Conservation (phyloP, 2,329 filamentous ascomycete genomes). For the Pestalotiopsis sp. region DNA sequence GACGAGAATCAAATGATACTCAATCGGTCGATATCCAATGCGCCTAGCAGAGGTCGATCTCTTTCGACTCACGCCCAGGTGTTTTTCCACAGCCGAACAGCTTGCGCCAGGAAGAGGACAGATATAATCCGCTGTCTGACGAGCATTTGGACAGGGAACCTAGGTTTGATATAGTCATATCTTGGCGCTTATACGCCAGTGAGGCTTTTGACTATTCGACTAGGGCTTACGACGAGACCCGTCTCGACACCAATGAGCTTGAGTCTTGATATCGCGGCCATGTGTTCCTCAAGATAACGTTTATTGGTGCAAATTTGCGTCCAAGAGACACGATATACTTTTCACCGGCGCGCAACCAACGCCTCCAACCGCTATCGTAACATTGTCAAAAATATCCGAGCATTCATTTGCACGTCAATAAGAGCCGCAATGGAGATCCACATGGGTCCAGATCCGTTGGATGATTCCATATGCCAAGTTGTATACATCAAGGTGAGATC, state of each 20-base stretch:
- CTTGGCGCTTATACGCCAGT: background rate
- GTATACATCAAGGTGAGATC: too few relatives aligned
- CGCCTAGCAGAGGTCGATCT: too few relatives aligned
- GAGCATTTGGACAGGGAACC: background rate
- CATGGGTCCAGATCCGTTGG: too few relatives aligned
- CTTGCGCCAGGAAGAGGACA: too few relatives aligned
- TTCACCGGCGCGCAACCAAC: background rate
- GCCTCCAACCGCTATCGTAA: background rate
- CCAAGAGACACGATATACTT: background rate
- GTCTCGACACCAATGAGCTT: background rate
- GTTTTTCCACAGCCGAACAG: too few relatives aligned
- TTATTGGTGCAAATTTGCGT: background rate
- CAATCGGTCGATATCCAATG: too few relatives aligned
- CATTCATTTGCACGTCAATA: background rate
- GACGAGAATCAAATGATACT: background rate
- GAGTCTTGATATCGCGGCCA: background rate
- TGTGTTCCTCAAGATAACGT: background rate
- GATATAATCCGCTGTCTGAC: background rate
- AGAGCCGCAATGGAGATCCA: too few relatives aligned
- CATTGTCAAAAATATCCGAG: background rate
- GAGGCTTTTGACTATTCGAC: background rate
- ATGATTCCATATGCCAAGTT: too few relatives aligned
- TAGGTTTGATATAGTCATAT: background rate
- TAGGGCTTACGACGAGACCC: background rate
- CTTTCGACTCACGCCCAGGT: too few relatives aligned